Percentiles rank a stretch among this genome's conserved stretches.
phyloP scores from a whole-genome alignment of 1,284 basidiomycete species.

The Sporisorium scitamineum region DNA sequence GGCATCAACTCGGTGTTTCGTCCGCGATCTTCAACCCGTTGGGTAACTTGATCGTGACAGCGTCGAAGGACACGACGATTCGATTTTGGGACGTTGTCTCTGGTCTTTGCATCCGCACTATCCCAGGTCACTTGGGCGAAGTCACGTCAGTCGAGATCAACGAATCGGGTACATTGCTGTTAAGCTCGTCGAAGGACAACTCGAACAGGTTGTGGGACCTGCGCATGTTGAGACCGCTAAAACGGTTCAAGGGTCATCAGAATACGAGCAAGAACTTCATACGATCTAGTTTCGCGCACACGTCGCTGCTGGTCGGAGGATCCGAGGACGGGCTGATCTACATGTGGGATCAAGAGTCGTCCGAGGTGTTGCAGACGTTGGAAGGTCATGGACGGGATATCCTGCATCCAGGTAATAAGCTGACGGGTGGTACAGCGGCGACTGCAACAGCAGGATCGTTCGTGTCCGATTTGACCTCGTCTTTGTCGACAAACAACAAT shows the following conservation, averaged over 20 bases:
- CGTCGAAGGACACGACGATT: slow-evolving; percentile 72
- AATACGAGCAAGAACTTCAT: slow-evolving; percentile 73
- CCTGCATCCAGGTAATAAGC: slow-evolving; percentile 5
- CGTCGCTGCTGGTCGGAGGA: slow-evolving; percentile 70
- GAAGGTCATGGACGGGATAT: slow-evolving; percentile 61
- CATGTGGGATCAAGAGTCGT: slow-evolving; percentile 68
- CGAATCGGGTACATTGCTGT: slow-evolving; percentile 70
- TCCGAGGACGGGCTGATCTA: slow-evolving; percentile 70
- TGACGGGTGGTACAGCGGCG: background rate
- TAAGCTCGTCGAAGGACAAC: slow-evolving; percentile 72
- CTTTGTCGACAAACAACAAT: slow-evolving; percentile 50
- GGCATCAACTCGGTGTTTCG: slow-evolving; percentile 71
- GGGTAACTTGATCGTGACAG: slow-evolving; percentile 71
- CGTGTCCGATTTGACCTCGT: slow-evolving; percentile 26
- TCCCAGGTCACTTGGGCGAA: slow-evolving; percentile 72
- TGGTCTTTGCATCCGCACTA: slow-evolving; percentile 70
- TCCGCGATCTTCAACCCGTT: slow-evolving; percentile 71
- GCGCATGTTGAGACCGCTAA: slow-evolving; percentile 66
- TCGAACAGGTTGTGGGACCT: slow-evolving; percentile 69
- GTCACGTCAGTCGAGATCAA: slow-evolving; percentile 72
- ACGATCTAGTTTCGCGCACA: slow-evolving; percentile 70
- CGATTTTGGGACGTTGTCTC: slow-evolving; percentile 72
- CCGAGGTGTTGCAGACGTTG: slow-evolving; percentile 66
- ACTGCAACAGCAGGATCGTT: slow-evolving; percentile 6
- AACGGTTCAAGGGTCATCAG: slow-evolving; percentile 72